A percentile compares a stretch with the other conserved stretches of the same genome.
Conservation (phyloP, 257 asterid genomes). For the Rhazya stricta region DNA sequence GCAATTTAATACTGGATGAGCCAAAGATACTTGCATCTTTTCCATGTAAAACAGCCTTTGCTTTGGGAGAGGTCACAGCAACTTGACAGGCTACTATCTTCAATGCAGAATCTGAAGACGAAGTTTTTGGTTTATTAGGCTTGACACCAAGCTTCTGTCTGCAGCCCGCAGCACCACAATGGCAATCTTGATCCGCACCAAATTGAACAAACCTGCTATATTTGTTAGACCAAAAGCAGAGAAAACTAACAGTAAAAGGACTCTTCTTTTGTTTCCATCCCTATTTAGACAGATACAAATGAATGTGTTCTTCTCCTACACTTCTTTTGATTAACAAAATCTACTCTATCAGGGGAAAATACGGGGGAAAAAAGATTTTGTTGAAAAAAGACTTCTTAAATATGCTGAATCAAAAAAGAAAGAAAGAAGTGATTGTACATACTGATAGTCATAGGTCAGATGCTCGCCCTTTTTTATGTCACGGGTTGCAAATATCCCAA, state of each 20-base stretch:
- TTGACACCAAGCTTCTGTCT: constrained; percentile 83
- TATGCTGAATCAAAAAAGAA: constrained; percentile 15
- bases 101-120: constrained; percentile 72
- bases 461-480: constrained; percentile 83
- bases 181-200: constrained; percentile 98
- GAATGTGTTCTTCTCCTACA: not conserved
- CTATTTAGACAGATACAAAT: not conserved
- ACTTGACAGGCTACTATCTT: constrained; percentile 59
- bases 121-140: constrained; percentile 53
- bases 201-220: constrained; percentile 96
- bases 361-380: constrained; percentile 6
- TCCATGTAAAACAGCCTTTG: constrained; percentile 37
- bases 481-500: constrained; percentile 88
- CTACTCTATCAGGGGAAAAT: constrained; percentile 2
- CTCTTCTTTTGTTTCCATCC: too few relatives aligned
- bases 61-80: constrained; percentile 49
- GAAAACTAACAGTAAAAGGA: constrained; percentile 1
- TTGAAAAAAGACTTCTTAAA: constrained; percentile 13
- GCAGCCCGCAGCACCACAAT: constrained; percentile 85
- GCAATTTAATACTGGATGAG: not conserved
- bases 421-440: constrained; percentile 29
- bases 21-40: constrained; percentile 37
- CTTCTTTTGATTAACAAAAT: not conserved
- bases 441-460: constrained; percentile 96
- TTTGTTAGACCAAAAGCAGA: constrained; percentile 43